phyloP scores from a whole-genome alignment of 768 basidiomycete genomes.

The Lactarius evosmus region DNA sequence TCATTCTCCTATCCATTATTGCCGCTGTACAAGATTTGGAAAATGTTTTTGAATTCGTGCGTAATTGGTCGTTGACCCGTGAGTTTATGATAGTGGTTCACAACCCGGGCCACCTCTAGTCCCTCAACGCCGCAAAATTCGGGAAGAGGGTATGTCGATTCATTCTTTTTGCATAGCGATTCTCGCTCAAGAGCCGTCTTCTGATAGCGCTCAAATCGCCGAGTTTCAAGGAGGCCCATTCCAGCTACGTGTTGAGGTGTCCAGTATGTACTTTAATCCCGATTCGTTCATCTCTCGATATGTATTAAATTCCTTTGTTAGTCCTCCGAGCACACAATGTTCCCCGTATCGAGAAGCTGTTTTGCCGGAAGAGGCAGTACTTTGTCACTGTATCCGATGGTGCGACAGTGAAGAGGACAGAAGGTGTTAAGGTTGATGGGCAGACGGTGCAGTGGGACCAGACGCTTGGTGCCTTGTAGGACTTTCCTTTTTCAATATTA shows the following conservation, averaged over 20 bases:
- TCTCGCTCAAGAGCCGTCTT: not conserved
- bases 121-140: no score
- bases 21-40: no score
- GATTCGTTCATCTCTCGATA: not conserved
- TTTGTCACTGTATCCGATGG: not conserved
- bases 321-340: not conserved
- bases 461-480: not conserved
- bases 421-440: not conserved
- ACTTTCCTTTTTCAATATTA: not conserved
- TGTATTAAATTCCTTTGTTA: not conserved
- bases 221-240: not conserved
- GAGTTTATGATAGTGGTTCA: no score
- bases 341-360: not conserved
- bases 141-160: no score
- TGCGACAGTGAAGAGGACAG: not conserved
- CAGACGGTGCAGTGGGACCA: not conserved
- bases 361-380: not conserved
- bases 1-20: no score
- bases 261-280: not conserved
- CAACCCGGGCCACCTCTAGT: no score
- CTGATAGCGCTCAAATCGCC: not conserved
- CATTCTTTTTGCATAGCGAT: no score
- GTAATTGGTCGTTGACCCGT: no score
- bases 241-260: not conserved
- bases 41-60: no score